Conservation (phyloP, 2,329 filamentous ascomycete species). For the Trichoderma asperellum region DNA sequence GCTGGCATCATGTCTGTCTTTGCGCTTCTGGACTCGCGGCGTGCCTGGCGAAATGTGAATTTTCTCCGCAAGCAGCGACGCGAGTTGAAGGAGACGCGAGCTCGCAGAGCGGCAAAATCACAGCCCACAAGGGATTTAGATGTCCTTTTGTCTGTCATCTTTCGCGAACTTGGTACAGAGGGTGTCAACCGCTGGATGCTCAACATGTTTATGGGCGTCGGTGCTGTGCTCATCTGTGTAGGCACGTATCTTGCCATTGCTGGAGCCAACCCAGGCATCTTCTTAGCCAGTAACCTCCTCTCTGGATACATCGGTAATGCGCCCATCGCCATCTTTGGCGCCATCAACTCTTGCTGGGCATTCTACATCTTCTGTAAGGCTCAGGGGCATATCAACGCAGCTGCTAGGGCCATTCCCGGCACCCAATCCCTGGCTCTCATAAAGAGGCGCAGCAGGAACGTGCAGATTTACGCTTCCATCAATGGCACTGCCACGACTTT, state of each 20-base stretch:
- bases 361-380: conserved; percentile 48
- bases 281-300: conserved; percentile 53
- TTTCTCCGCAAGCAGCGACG: conserved; percentile 49
- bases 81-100: conserved; percentile 37
- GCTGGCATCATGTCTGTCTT: conserved; percentile 52
- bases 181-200: conserved; percentile 54
- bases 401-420: conserved; percentile 35
- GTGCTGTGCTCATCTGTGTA: conserved; percentile 53
- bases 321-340: conserved; percentile 52
- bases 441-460: conserved; percentile 43
- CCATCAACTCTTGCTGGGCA: conserved; percentile 55
- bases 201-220: conserved; percentile 55
- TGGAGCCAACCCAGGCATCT: conserved; percentile 50
- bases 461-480: conserved; percentile 50
- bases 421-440: conserved; percentile 39
- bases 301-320: conserved; percentile 61
- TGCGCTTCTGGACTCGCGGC: conserved; percentile 49
- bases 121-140: conserved; percentile 37
- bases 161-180: conserved; percentile 56
- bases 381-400: conserved; percentile 42
- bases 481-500: conserved; percentile 52
- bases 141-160: conserved; percentile 49
- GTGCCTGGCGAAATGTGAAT: conserved; percentile 51
- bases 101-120: conserved; percentile 16
- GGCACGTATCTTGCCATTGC: conserved; percentile 60